phyloP scores from a whole-genome alignment of 1,284 basidiomycete genomes.

The Ustilago bromivora region DNA sequence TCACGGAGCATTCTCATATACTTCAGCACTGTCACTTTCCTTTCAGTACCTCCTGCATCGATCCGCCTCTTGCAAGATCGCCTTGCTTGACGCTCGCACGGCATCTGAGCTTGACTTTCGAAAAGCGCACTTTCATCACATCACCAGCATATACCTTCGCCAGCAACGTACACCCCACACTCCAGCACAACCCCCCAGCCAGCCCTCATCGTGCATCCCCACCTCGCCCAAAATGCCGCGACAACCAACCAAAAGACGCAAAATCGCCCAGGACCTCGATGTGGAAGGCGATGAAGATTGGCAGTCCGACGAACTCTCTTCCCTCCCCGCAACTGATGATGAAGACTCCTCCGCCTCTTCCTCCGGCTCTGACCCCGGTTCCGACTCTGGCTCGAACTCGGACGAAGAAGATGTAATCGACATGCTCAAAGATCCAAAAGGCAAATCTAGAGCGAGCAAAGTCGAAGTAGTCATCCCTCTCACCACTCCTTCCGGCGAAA shows the following conservation, averaged over 20 bases:
- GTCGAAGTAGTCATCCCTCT: slow-evolving; percentile 39
- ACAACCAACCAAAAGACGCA: slow-evolving; percentile 40
- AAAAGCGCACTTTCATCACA: background rate
- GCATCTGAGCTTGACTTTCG: background rate
- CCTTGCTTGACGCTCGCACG: background rate
- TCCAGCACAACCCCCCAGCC: background rate
- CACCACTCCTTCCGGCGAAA: slow-evolving; percentile 10
- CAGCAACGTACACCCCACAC: background rate
- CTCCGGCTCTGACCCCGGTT: slow-evolving; percentile 17
- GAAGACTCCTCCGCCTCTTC: slow-evolving; percentile 20
- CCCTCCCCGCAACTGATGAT: slow-evolving; percentile 36
- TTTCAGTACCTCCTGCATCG: background rate
- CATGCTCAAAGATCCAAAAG: slow-evolving; percentile 36
- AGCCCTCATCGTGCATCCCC: background rate
- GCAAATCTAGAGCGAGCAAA: slow-evolving; percentile 10
- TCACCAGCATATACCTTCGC: background rate
- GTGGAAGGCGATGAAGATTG: slow-evolving; percentile 47
- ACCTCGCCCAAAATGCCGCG: slow-evolving; percentile 26
- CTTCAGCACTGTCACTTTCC: background rate
- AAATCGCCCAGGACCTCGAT: slow-evolving; percentile 24
- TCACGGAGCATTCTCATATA: background rate
- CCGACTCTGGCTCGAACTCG: slow-evolving; percentile 23
- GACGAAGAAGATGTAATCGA: slow-evolving; percentile 42
- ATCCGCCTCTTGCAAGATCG: no score
- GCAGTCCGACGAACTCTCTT: slow-evolving; percentile 48